phyloP scores from a whole-genome alignment of 805 yeast genomes.

The Sugiyamaella chiloensis region DNA sequence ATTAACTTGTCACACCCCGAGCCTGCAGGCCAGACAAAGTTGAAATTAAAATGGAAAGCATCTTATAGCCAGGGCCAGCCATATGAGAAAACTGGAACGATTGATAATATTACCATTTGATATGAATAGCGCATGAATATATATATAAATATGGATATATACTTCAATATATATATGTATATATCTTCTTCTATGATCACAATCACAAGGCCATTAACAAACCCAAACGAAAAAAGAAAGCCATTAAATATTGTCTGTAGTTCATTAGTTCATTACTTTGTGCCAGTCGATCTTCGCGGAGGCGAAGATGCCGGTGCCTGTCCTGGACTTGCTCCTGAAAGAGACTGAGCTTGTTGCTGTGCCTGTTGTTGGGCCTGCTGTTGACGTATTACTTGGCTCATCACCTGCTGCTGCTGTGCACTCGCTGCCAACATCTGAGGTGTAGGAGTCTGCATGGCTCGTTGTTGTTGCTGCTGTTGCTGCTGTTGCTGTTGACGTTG shows the following conservation, averaged over 20 bases:
- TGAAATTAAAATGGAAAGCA: conserved; percentile 76
- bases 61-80: conserved; percentile 50
- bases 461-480: conserved; percentile 7
- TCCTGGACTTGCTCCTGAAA: neutral
- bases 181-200: neutral
- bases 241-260: too few relatives aligned
- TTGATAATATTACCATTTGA: conserved; percentile 24
- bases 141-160: too few relatives aligned
- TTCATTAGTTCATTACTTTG: too few relatives aligned
- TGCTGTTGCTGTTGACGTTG: conserved; percentile 9
- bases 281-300: neutral
- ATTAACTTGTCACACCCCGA: conserved; percentile 28
- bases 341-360: conserved; percentile 21
- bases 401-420: conserved; percentile 20
- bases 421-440: conserved; percentile 7
- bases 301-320: neutral
- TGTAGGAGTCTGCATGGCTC: conserved; percentile 3
- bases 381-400: conserved; percentile 10
- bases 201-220: too few relatives aligned
- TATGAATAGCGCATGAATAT: neutral
- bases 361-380: conserved; percentile 21
- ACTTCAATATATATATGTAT: neutral
- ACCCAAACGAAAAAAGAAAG: too few relatives aligned
- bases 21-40: conserved; percentile 28
- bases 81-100: conserved; percentile 58